Conservation (phyloP, 495 filamentous ascomycete genomes). For the Neurospora discreta region DNA sequence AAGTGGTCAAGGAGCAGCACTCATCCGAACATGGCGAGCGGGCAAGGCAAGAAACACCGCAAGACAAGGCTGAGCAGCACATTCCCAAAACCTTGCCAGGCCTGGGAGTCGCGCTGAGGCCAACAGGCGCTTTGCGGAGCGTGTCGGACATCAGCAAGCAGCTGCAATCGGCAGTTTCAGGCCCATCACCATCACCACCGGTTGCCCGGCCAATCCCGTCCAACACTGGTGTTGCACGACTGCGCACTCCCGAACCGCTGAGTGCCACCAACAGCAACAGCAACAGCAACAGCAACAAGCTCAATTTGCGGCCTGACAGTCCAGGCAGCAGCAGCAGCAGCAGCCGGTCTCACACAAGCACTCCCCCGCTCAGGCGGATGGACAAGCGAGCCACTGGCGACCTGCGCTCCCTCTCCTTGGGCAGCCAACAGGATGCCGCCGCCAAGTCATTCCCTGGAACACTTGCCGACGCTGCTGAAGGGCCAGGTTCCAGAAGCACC, state of each 20-base stretch:
- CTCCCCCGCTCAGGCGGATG: slow-evolving; percentile 59
- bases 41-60: background rate
- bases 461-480: background rate
- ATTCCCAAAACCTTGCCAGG: background rate
- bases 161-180: background rate
- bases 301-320: slow-evolving; percentile 44
- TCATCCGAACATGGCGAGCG: background rate
- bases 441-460: slow-evolving; percentile 9
- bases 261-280: background rate
- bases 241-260: slow-evolving; percentile 46
- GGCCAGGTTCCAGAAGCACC: background rate
- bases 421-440: slow-evolving; percentile 35
- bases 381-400: slow-evolving; percentile 70
- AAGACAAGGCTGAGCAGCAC: background rate
- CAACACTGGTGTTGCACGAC: slow-evolving; percentile 40
- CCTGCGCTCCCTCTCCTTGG: slow-evolving; percentile 58
- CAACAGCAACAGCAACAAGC: background rate
- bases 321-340: slow-evolving; percentile 28
- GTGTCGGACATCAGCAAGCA: background rate
- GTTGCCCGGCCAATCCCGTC: slow-evolving; percentile 30
- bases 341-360: slow-evolving; percentile 36
- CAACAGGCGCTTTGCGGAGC: background rate
- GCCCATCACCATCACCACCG: slow-evolving; percentile 19
- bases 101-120: background rate
- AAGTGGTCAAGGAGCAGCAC: background rate